phyloP scores from a whole-genome alignment of 257 asterid species.

The Nicotiana otophora region DNA sequence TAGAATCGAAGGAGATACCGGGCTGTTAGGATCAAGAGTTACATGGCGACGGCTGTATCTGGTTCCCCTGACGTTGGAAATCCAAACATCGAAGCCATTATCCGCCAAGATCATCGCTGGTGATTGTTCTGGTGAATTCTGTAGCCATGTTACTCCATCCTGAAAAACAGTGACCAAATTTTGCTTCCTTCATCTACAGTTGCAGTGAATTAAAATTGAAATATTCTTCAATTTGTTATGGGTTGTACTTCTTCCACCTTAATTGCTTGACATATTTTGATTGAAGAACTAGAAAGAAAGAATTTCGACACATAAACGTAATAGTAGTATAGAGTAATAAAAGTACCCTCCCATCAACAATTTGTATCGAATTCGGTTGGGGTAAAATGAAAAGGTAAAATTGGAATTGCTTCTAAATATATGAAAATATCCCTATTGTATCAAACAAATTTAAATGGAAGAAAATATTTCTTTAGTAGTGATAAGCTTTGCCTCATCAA shows the following conservation, averaged over 20 bases:
- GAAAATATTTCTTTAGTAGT: neutral
- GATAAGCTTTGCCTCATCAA: neutral
- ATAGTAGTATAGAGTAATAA: neutral
- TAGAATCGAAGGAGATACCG: neutral
- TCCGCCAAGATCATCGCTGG: constrained; percentile 26
- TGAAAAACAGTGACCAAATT: neutral
- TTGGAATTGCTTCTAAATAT: neutral
- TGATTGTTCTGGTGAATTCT: constrained; percentile 24
- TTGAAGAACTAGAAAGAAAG: neutral
- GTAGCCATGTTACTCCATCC: constrained; percentile 33
- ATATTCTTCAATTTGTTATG: neutral
- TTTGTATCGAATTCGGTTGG: neutral
- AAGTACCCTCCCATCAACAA: neutral
- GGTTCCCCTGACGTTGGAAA: constrained; percentile 26
- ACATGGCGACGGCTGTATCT: constrained; percentile 22
- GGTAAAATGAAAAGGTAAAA: neutral
- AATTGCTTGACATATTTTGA: neutral
- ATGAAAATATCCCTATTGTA: neutral
- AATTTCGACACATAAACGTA: neutral
- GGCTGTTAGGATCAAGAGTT: constrained; percentile 15
- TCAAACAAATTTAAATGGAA: neutral
- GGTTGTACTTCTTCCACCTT: neutral
- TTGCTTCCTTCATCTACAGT: neutral
- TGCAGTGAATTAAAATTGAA: neutral
- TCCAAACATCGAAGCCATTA: constrained; percentile 38